These are phyloP conservation scores for Leccinum ambiguum DNA, from an alignment of 1,284 basidiomycete species.

Conservation along the genomic window DNA sequence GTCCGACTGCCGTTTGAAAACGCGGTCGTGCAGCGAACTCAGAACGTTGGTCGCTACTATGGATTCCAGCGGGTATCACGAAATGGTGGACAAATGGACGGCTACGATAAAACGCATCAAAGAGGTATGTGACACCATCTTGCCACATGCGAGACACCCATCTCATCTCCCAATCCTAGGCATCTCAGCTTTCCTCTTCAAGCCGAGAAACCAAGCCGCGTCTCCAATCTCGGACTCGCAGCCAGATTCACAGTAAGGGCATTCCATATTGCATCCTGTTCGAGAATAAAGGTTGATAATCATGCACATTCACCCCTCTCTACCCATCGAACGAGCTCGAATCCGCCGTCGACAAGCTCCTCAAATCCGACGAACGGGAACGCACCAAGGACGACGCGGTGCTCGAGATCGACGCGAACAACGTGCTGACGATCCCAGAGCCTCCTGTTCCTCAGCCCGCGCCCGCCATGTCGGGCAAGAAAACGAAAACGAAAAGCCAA, in stretches of 20 bases:
- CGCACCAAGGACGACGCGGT: conserved; percentile 62
- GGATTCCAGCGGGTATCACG: conserved; percentile 3
- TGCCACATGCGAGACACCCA: no score
- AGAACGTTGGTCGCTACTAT: conserved; percentile 8
- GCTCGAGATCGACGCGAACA: conserved; percentile 72
- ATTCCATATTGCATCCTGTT: neutral
- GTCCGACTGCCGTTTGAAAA: conserved; percentile 32
- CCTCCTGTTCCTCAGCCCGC: conserved; percentile 11
- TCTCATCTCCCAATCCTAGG: no score
- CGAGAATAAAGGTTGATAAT: neutral
- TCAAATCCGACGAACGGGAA: conserved; percentile 50
- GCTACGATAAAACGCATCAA: no score
- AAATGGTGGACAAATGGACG: no score
- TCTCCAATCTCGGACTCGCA: conserved; percentile 79
- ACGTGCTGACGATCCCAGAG: conserved; percentile 43
- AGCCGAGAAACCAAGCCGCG: conserved; percentile 12
- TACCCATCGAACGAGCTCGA: conserved; percentile 68
- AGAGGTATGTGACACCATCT: no score
- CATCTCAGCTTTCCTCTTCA: no score
- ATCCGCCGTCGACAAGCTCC: conserved; percentile 72
- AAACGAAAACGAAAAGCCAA: conserved; percentile 20
- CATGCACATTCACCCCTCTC: neutral
- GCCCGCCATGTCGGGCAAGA: conserved; percentile 12
- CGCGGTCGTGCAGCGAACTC: conserved; percentile 12
- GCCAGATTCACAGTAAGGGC: conserved; percentile 76